Evolutionary conservation across 192 early-diverging fungal species (phyloP).

Genomic region (Pilaira anomala): DNA sequence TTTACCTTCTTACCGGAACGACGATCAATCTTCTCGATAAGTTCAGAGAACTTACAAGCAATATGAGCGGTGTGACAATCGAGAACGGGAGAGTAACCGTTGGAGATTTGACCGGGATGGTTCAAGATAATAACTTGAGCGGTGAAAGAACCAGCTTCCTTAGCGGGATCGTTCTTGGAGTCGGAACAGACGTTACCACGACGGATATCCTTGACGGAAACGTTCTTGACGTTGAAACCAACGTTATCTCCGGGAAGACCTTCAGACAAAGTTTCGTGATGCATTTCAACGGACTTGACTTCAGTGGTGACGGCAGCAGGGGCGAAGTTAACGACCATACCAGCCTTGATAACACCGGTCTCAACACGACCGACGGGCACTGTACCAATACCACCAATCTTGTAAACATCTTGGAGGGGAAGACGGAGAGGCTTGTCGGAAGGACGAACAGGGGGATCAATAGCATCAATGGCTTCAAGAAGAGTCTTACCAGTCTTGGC

Average conservation of each 20-base stretch:
- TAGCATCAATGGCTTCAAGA: conserved; percentile 91
- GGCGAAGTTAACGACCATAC: conserved; percentile 17
- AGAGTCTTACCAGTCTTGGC: conserved; percentile 74
- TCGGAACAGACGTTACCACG: conserved; percentile 95
- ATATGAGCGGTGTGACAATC: conserved; percentile 97
- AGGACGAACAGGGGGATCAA: conserved; percentile 87
- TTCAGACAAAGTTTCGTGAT: conserved; percentile 88
- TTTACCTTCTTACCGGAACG: conserved; percentile 83
- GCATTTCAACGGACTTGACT: conserved; percentile 98
- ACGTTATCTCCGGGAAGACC: conserved; percentile 96
- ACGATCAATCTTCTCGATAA: conserved; percentile 94
- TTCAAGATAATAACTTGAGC: conserved; percentile 97
- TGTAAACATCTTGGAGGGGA: conserved; percentile 98
- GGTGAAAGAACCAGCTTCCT: conserved; percentile 84
- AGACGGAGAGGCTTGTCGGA: conserved; percentile 95
- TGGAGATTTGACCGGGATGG: conserved; percentile 93
- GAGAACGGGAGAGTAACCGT: conserved; percentile 93
- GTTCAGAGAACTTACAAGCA: conserved; percentile 94
- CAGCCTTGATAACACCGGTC: conserved; percentile 84
- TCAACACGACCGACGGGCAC: conserved; percentile 97
- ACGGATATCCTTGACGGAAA: conserved; percentile 96
- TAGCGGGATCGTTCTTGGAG: conserved; percentile 97
- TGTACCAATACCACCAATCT: conserved; percentile 98
- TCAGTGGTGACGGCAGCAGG: conserved; percentile 61
- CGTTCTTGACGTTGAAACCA: conserved; percentile 99